These are phyloP conservation scores for Salix purpurea DNA, from an alignment of 345 rosid genomes.

Conservation along the genomic window DNA sequence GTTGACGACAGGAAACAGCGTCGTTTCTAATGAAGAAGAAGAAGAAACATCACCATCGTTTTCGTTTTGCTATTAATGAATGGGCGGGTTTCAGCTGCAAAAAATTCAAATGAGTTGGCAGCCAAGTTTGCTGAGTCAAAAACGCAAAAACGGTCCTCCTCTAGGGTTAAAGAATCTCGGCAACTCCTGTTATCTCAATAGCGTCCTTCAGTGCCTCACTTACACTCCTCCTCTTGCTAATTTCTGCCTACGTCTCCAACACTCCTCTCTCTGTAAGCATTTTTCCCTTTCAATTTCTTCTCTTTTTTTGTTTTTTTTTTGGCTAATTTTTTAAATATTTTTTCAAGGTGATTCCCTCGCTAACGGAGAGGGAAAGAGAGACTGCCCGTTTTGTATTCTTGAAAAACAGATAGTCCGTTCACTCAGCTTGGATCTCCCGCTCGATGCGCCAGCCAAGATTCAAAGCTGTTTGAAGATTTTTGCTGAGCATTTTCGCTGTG, in stretches of 20 bases:
- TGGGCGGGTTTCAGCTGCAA: constrained; percentile 34
- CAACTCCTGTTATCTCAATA: constrained; percentile 93
- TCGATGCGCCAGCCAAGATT: constrained; percentile 69
- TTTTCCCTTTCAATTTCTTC: neutral
- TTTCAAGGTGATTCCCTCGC: constrained; percentile 56
- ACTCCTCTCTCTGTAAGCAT: constrained; percentile 70
- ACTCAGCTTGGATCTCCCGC: constrained; percentile 50
- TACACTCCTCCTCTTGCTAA: constrained; percentile 98
- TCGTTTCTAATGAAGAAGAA: constrained; percentile 16
- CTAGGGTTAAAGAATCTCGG: constrained; percentile 92
- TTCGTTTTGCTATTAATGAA: constrained; percentile 12
- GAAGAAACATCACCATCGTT: neutral
- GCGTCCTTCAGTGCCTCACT: constrained; percentile 91
- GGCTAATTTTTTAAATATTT: neutral
- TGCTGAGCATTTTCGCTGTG: constrained; percentile 67
- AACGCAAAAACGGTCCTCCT: constrained; percentile 75
- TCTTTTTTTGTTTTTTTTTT: neutral
- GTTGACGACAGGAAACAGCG: neutral
- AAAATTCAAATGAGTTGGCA: constrained; percentile 88
- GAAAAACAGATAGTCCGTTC: constrained; percentile 81
- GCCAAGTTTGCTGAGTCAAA: constrained; percentile 76
- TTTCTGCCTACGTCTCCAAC: constrained; percentile 78
- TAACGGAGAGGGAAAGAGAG: constrained; percentile 55
- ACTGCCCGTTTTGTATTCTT: constrained; percentile 83
- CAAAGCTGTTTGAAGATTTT: constrained; percentile 58